Evolutionary conservation across 148 eudicot genomes (phyloP).

Genomic region (Rhododendron williamsianum): DNA sequence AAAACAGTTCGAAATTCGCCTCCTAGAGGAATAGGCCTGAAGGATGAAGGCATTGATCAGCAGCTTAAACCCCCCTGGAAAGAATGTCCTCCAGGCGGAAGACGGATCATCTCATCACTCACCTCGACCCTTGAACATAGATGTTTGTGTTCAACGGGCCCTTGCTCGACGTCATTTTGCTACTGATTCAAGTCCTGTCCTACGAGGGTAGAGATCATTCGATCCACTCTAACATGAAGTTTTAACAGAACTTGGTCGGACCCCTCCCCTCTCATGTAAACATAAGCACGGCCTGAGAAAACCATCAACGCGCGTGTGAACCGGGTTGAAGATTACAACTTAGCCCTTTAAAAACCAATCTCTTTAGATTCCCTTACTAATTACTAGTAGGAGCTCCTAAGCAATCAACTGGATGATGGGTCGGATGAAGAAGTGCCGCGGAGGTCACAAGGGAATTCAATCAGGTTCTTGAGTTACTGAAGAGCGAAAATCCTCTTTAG

Average conservation of each 20-base stretch:
- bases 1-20: no score
- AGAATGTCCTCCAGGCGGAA: no score
- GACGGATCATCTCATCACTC: no score
- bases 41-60: no score
- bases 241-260: background rate
- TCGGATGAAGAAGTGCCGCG: background rate
- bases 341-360: background rate
- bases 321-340: background rate
- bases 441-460: background rate
- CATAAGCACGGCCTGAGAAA: background rate
- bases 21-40: no score
- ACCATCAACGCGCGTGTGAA: background rate
- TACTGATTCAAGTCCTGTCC: no score
- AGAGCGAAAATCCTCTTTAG: background rate
- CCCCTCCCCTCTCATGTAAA: background rate
- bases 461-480: background rate
- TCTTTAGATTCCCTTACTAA: background rate
- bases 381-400: background rate
- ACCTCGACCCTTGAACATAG: no score
- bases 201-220: background rate
- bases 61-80: no score
- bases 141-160: no score
- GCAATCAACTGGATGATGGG: background rate
- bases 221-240: background rate
- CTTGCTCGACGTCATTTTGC: no score